Base-by-base conservation (phyloP, 257 asterid genomes). In the Pogostemon cablin region DNA sequence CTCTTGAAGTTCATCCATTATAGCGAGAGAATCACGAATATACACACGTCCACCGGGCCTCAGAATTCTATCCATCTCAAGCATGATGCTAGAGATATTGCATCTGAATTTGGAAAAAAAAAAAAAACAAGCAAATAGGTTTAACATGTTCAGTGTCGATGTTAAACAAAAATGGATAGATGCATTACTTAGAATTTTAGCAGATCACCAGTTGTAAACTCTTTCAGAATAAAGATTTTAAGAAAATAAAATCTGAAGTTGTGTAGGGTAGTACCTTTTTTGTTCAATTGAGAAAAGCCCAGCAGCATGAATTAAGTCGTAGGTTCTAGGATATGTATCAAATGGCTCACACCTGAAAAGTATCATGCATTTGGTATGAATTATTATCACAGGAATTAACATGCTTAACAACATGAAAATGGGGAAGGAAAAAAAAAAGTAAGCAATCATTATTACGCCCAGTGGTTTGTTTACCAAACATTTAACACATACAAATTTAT, bases 51-150 rank as follows among this genome's bases (percentile, higher is more conserved):
- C 98, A 59, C 97, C 97, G 0, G 97, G 98, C 76, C 98, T 84
- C 67, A 90, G 75, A 9, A 93, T 86, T 46, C 97, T 81, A 71
- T 93, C 98, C 98, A 93, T 93, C 76, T 93, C 98, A 68, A 93
- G 88, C 96, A 93, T 87, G 78, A 93, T 90, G 65, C 80, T 78
- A 9, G 71, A 83, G 57, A 88, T 57, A 75, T 86, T 88, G 87
- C 98, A 93, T 79, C 98, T 93, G 85, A 7, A 0, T 15, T 15
- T 15, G 0, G 15, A 37, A 59, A 37, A 2, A 67, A 58, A 40
- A 34, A 35, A 41, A 49, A 57, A 25, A 8, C 65, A 72, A 76
- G 46, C 11, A 34, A 48, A 11, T 11, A 43, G 40, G 12, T 37
- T 67, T 63, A 39, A 37, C 11, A 49, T 52, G 46, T 37, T 54